Evolutionary conservation across 1,139 yeast species (phyloP), one percentile per base, ranked within the genome.

Genomic region (Candida dubliniensis): DNA sequence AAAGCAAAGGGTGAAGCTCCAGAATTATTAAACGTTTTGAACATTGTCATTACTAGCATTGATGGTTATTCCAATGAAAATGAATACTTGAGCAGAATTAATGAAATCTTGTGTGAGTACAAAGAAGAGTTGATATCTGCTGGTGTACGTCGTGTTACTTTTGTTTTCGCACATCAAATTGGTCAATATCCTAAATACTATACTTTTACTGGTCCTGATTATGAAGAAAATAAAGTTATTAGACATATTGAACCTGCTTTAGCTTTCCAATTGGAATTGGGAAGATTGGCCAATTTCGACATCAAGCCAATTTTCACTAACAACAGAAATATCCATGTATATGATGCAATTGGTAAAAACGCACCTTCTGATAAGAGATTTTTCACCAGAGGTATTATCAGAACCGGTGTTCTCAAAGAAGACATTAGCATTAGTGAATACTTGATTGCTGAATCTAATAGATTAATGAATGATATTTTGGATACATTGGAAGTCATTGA

Each of bases 221-320:
- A 87, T 65, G 57, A 58, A 36, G 95, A 86, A 68, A 96, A 93
- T 71, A 82, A 85, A 70, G 91, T 91, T 31, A 88, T 93, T 64
- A 91, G 99, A 74, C 97, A 93, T 63, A 89, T 93, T 59, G 99
- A 93, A 69, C 99, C 99, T 29, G 97, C 99, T 37, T 77, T 93
- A 60, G 99, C 99, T 45, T 93, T 84, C 86, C 99, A 93, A 74
- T 79, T 93, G 58, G 99, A 93, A 71, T 78, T 93, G 55, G 95
- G 90, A 60, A 84, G 98, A 73, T 78, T 93, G 69, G 88, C 95
- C 40, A 95, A 93, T 74, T 93, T 93, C 71, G 84, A 88, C 69
- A 89, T 93, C 67, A 89, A 86, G 64, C 98, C 97, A 40, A 88
- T 93, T 47, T 88, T 89, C 74, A 89, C 97, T 48, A 97, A 91